A percentile compares a stretch with the other conserved stretches of the same genome.
These are phyloP conservation scores for Ceratobasidium sp. DNA, from an alignment of 1,284 basidiomycete genomes.

Conservation along the genomic window DNA sequence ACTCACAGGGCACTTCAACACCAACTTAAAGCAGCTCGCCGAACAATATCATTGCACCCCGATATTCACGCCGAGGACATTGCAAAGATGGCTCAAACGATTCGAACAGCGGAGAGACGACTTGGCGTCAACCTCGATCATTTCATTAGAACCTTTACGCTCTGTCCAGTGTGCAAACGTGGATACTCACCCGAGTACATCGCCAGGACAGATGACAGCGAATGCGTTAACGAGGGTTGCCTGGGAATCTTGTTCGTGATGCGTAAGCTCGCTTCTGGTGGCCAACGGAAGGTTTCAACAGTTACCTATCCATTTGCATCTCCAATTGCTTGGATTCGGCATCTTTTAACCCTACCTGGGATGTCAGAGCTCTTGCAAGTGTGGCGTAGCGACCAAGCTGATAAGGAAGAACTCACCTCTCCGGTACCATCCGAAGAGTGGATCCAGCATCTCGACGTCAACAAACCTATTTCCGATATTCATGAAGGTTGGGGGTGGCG, in stretches of 20 bases:
- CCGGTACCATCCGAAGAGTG: background rate
- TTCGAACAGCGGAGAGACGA: conserved; percentile 1
- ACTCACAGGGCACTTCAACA: no score
- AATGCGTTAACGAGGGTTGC: background rate
- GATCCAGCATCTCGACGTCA: background rate
- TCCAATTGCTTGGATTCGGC: no score
- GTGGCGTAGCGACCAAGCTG: background rate
- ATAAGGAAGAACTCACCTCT: background rate
- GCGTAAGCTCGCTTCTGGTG: background rate
- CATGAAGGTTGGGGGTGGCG: no score
- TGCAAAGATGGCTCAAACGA: conserved; percentile 17
- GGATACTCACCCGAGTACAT: conserved; percentile 21
- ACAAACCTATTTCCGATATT: background rate
- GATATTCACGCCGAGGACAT: no score
- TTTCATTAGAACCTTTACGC: conserved; percentile 2
- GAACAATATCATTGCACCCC: no score
- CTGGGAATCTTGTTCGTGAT: background rate
- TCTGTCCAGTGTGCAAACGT: background rate
- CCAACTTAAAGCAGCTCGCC: no score
- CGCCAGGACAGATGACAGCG: background rate
- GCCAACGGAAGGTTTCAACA: no score
- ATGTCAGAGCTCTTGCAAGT: no score
- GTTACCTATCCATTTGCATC: no score
- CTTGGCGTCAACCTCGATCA: background rate
- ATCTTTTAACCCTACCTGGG: no score